Evolutionary conservation across 257 asterid species (phyloP), one percentile per base, ranked within the genome.

Genomic region (Rhazya stricta): DNA sequence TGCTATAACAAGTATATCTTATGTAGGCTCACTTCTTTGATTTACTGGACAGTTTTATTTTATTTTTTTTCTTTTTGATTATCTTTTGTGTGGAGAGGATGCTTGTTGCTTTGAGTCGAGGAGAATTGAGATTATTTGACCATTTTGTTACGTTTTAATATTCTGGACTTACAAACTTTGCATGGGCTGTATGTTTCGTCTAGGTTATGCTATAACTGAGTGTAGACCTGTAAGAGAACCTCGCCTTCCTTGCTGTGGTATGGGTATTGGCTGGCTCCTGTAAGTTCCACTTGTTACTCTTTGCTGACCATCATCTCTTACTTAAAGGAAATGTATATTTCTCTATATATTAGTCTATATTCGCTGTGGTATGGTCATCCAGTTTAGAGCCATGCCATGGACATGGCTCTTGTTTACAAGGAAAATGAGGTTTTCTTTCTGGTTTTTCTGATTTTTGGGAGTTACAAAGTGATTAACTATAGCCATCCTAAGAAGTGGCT

Each of bases 251-350:
- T 94, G 97, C 80, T 94, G 97, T 83, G 97, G 97, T 60, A 80
- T 94, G 79, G 98, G 97, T 71, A 79, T 90, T 78, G 97, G 97
- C 37, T 94, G 98, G 98, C 84, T 85, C 80, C 82, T 94, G 97
- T 94, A 85, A 86, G 98, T 89, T 77, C 73, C 78, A 63, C 39
- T 65, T 74, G 42, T 74, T 53, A 32, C 23, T 72, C 21, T 53
- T 42, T 50, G 34, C 10, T 43, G 41, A 21, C n/a, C 71, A 0
- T 41, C 57, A 30, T 61, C 36, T 70, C 79, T 80, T 73, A 76
- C 51, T 34, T 11, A n/a, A 41, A 15, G 8, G 27, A 29, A 41
- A 7, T 30, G 67, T 30, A 50, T 34, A 10, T 48, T 13, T 45
- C 34, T 25, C 1, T 48, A 25, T 36, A 15, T 30, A 72, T 39